Evolutionary conservation across 352 stramenopile species (phyloP), one percentile per base, ranked within the genome.

Genomic region (Thraustochytrium striatum): DNA sequence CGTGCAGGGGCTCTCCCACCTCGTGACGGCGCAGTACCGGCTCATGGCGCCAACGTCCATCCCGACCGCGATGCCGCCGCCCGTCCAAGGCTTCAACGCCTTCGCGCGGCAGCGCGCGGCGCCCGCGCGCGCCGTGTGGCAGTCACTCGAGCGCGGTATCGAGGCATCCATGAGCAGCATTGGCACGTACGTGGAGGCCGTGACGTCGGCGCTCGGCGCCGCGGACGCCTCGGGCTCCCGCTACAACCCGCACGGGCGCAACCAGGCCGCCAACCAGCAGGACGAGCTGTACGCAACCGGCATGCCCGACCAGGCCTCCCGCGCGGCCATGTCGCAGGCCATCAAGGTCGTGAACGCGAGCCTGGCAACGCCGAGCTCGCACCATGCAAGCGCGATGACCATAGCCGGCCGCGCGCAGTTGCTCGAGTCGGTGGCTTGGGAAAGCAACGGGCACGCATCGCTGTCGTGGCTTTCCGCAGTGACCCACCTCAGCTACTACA

Each of bases 271-370:
- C 53, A 32, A 69, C 13, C 25, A 7, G 16, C 28, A 28, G n/a
- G 33, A 28, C 11, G 62, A 73, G 1, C 62, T 73, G 9, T 41
- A 30, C 19, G 8, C n/a, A n/a, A 69, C 58, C 39, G 33, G 33
- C 3, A 36, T 73, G 30, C 62, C 62, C 8, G 65, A 75, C 30
- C 65, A 41, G 39, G 52, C 44, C 7, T 75, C 65, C n/a, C 65
- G 65, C 35, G 65, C 30, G 8, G 65, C 65, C 44, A 75, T 75
- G 65, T 75, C 65, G 19, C 44, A 75, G 52, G 65, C 65, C 35
- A 75, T 75, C 39, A 75, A 75, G 39, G 52, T 38, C 11, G 65
- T 75, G 1, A 75, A 75, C 30, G 65, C 65, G 9, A 75, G 65
- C 47, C 47, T 75, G 21, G 65, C 65, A 39, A 75, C 65, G 44